These are phyloP conservation scores for Lasiosphaeris hirsuta DNA, from an alignment of 495 filamentous ascomycete species.

Conservation along the genomic window DNA sequence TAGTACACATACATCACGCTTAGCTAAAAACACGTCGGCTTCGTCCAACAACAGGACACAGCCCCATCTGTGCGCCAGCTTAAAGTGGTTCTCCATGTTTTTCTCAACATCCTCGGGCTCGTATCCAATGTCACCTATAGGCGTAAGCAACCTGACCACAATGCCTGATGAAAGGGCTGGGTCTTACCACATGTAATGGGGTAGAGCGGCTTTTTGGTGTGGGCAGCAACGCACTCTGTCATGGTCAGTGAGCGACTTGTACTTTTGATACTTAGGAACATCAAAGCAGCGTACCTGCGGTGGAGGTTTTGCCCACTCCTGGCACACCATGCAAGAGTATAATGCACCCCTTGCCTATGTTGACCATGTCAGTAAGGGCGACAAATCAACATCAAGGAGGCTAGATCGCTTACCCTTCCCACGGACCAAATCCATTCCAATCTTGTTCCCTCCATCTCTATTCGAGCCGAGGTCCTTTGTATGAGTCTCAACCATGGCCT, in stretches of 20 bases:
- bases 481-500: slow-evolving; percentile 31
- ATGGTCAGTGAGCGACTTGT: background rate
- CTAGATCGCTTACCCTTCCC: slow-evolving; percentile 15
- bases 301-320: slow-evolving; percentile 42
- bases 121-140: slow-evolving; percentile 15
- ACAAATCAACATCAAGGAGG: no score
- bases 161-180: no score
- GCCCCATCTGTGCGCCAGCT: slow-evolving; percentile 43
- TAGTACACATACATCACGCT: slow-evolving; percentile 35
- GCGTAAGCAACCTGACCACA: background rate
- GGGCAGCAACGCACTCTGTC: slow-evolving; percentile 20
- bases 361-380: slow-evolving; percentile 10
- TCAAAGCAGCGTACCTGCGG: slow-evolving; percentile 26
- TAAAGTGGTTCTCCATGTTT: slow-evolving; percentile 40
- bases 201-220: slow-evolving; percentile 21
- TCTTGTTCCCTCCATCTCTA: background rate
- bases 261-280: no score
- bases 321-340: slow-evolving; percentile 47
- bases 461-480: slow-evolving; percentile 17
- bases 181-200: slow-evolving; percentile 25
- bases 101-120: slow-evolving; percentile 36
- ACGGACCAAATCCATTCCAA: slow-evolving; percentile 14
- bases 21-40: slow-evolving; percentile 55
- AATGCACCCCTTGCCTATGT: slow-evolving; percentile 42
- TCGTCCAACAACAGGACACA: slow-evolving; percentile 56